Evolutionary conservation across 441 rosid genomes (phyloP).

Genomic region (Erysimum cheiri): DNA sequence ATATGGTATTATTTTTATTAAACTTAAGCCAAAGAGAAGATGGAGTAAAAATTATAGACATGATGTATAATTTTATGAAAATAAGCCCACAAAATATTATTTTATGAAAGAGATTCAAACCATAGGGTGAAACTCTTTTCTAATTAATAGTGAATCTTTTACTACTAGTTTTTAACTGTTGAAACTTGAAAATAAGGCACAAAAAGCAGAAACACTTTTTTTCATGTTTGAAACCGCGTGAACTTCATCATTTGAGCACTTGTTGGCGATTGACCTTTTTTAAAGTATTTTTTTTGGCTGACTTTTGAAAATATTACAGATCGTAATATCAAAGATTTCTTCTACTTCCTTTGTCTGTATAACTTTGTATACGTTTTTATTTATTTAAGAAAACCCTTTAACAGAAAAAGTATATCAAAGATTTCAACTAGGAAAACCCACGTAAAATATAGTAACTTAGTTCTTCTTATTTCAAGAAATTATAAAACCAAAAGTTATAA

Average conservation of each 20-base stretch:
- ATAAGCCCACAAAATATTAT: neutral
- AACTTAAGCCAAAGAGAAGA: too few relatives aligned
- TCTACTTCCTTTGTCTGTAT: too few relatives aligned
- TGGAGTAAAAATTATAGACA: too few relatives aligned
- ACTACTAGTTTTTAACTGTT: conserved; percentile 1
- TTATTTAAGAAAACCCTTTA: too few relatives aligned
- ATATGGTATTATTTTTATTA: too few relatives aligned
- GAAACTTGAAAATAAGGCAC: conserved; percentile 7
- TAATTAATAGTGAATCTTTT: neutral
- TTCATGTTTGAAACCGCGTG: conserved; percentile 46
- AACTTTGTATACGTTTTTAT: too few relatives aligned
- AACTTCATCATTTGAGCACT: conserved; percentile 15
- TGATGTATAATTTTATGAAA: too few relatives aligned
- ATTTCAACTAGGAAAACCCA: neutral
- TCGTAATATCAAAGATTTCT: too few relatives aligned
- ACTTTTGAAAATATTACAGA: conserved; percentile 4
- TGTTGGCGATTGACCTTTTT: conserved; percentile 20
- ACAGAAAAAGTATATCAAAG: neutral
- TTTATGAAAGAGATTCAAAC: neutral
- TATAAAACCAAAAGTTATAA: too few relatives aligned
- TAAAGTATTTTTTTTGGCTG: neutral
- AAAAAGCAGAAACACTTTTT: conserved; percentile 42
- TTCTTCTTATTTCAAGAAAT: too few relatives aligned
- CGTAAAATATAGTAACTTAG: neutral
- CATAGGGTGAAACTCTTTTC: neutral